Evolutionary conservation across 1,284 basidiomycete species (phyloP), one percentile per base, ranked within the genome.

Genomic region (Ceratorhiza oryzae-sativae): DNA sequence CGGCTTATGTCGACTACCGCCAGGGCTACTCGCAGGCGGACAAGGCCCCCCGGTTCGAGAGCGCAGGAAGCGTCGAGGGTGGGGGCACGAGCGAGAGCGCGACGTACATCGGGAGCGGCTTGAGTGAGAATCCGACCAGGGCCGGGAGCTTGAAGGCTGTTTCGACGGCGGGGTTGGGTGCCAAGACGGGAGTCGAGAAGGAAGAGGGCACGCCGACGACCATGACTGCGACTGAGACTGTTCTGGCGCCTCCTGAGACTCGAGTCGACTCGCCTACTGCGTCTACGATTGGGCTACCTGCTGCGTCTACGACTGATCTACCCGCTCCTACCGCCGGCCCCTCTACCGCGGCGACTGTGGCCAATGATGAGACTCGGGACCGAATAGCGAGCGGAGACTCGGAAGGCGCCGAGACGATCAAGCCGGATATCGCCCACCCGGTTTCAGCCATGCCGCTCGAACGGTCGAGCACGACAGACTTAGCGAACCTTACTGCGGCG

Each of bases 1-100:
- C 67, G 58, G 67, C 67, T 41, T 70, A 70, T 34, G 67, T 70
- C 3, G 67, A 70, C 27, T 70, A 70, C 30, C 67, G 67, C 3
- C 23, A 27, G 32, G 55, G 55, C 5, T 53, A 55, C 34, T 67
- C 51, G 2, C 62, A 20, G 18, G 46, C 46, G 49, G 42, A 42
- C 20, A 46, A 45, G 12, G 27, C 39, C 39, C 58, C 36, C 13
- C 39, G 53, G 39, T 48, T 39, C 45, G 25, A 30, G 51, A 55
- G 55, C 55, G 41, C 42, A 18, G 46, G 13, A 36, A 65, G 62
- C 34, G 51, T 32, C 36, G 25, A 48, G 20, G 45, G n/a, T 49
- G 62, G 45, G 12, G 32, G 15, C 2, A 25, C 49, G 23, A 53
- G 49, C 49, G 49, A 25, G 49, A 25, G 53, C 27, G 30, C 55